Evolutionary conservation across 2,329 filamentous ascomycete species (phyloP).

Genomic region (Ilyonectria sp.): DNA sequence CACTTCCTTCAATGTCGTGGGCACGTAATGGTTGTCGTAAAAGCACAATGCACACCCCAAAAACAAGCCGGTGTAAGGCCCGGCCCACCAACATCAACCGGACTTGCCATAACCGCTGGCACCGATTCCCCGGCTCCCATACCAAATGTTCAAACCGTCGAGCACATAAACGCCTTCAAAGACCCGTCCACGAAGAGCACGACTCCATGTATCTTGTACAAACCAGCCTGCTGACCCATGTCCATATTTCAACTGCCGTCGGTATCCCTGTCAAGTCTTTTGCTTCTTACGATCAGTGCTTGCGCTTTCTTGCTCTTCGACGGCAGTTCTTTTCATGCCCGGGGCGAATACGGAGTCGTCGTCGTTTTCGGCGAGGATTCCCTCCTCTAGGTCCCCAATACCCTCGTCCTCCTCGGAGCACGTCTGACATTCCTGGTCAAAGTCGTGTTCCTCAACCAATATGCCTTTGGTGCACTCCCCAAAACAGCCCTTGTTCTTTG

Average conservation of each 20-base stretch:
- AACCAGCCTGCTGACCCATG: conserved; percentile 6
- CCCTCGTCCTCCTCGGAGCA: conserved; percentile 61
- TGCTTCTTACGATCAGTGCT: conserved; percentile 49
- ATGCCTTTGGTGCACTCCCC: conserved; percentile 61
- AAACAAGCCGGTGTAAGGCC: conserved; percentile 17
- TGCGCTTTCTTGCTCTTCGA: conserved; percentile 38
- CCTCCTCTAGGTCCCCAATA: conserved; percentile 58
- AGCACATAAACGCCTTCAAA: conserved; percentile 34
- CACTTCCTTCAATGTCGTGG: conserved; percentile 25
- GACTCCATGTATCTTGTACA: conserved; percentile 15
- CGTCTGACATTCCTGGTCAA: conserved; percentile 64
- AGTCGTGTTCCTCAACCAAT: conserved; percentile 59
- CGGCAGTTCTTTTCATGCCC: conserved; percentile 40
- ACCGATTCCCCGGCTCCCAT: conserved; percentile 8
- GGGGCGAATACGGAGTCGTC: conserved; percentile 18
- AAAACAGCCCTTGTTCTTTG: conserved; percentile 64
- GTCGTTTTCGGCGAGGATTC: background rate
- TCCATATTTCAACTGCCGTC: conserved; percentile 4
- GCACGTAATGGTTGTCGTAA: conserved; percentile 29
- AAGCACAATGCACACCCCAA: conserved; percentile 12
- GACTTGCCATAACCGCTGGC: conserved; percentile 11
- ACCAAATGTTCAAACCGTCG: conserved; percentile 12
- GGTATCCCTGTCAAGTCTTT: conserved; percentile 45
- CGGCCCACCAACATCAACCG: conserved; percentile 15
- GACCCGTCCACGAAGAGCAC: conserved; percentile 9